These are phyloP conservation scores for Aspergillus ochraceoroseus DNA, from an alignment of 2,329 filamentous ascomycete species.

Conservation along the genomic window DNA sequence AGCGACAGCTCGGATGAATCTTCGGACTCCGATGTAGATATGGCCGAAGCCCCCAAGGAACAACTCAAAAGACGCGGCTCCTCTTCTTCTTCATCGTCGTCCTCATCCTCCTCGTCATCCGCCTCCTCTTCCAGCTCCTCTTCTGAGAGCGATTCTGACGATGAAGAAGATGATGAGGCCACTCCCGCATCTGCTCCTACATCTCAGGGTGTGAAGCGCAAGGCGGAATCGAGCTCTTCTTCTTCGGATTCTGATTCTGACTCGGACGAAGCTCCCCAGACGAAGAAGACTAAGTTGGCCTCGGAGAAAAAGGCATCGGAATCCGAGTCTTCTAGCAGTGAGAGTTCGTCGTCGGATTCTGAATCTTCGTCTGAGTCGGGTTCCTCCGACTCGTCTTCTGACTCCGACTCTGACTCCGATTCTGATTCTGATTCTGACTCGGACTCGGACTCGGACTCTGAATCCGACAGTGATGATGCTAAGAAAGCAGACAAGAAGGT, in stretches of 20 bases:
- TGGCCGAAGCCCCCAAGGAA: slow-evolving; percentile 38
- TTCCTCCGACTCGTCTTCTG: slow-evolving; percentile 19
- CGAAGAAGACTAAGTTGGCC: too few relatives aligned
- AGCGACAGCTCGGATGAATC: slow-evolving; percentile 32
- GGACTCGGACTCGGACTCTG: slow-evolving; percentile 31
- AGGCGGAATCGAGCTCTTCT: slow-evolving; percentile 47
- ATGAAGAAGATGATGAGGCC: slow-evolving; percentile 52
- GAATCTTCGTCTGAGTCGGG: slow-evolving; percentile 31
- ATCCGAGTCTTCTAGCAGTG: slow-evolving; percentile 18
- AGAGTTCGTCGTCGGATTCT: slow-evolving; percentile 33
- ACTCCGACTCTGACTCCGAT: slow-evolving; percentile 20
- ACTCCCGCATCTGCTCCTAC: slow-evolving; percentile 32
- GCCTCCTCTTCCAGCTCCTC: slow-evolving; percentile 32
- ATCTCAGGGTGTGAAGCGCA: slow-evolving; percentile 53
- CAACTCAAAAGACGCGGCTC: slow-evolving; percentile 32
- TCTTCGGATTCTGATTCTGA: slow-evolving; percentile 29
- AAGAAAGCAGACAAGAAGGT: slow-evolving; percentile 27
- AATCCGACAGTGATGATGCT: slow-evolving; percentile 26
- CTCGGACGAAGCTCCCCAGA: too few relatives aligned
- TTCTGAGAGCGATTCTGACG: slow-evolving; percentile 49
- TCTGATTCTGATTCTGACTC: slow-evolving; percentile 31
- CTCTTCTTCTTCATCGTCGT: slow-evolving; percentile 30
- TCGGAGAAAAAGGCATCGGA: too few relatives aligned
- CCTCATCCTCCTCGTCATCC: slow-evolving; percentile 29
- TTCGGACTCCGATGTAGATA: slow-evolving; percentile 43